These are phyloP conservation scores for Alternaria brassicae DNA, from an alignment of 2,329 filamentous ascomycete genomes.

Conservation along the genomic window DNA sequence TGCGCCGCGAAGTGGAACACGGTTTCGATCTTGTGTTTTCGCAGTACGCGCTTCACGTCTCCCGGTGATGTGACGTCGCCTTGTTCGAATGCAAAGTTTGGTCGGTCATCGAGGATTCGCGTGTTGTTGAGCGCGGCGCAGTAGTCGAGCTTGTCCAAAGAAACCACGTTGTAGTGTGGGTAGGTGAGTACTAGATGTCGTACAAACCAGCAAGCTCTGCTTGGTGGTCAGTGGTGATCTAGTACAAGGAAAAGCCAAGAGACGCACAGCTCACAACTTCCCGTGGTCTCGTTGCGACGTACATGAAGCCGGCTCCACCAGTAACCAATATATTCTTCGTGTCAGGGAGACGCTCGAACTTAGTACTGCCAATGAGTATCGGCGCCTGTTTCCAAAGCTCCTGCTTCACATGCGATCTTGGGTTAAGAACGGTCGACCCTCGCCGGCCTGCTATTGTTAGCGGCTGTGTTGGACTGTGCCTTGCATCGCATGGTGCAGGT, in stretches of 20 bases:
- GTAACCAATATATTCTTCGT: constrained; percentile 85
- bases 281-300: constrained; percentile 45
- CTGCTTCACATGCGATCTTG: constrained; percentile 58
- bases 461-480: constrained; percentile 13
- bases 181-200: constrained; percentile 79
- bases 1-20: constrained; percentile 87
- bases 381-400: constrained; percentile 77
- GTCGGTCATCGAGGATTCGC: constrained; percentile 67
- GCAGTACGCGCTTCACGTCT: constrained; percentile 74
- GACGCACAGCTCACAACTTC: constrained; percentile 12
- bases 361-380: constrained; percentile 71
- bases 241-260: neutral
- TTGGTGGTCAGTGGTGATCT: constrained; percentile 19
- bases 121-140: constrained; percentile 84
- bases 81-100: constrained; percentile 81
- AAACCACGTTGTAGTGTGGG: constrained; percentile 78
- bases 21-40: constrained; percentile 76
- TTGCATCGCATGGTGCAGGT: constrained; percentile 6
- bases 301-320: constrained; percentile 87
- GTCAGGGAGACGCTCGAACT: constrained; percentile 71
- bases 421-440: constrained; percentile 51
- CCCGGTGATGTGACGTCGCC: constrained; percentile 77
- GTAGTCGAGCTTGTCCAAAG: constrained; percentile 85
- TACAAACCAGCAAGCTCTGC: constrained; percentile 81
- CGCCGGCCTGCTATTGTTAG: constrained; percentile 35